Evolutionary conservation across 257 asterid genomes (phyloP).

Genomic region (Cordia subcordata): DNA sequence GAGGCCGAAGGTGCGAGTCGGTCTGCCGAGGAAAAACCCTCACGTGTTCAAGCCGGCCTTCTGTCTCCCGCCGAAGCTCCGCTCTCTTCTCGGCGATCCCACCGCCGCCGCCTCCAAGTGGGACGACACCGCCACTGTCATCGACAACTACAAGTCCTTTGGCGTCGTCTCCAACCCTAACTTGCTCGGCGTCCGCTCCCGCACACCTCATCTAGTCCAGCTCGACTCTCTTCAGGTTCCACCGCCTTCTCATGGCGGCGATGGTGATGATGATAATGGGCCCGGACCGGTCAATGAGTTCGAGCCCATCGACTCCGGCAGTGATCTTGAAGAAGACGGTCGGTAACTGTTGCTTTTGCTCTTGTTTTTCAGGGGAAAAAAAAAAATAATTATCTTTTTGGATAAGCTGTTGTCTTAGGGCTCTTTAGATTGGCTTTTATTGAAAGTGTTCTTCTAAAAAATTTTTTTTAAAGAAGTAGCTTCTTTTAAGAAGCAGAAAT

Average conservation of each 20-base stretch:
- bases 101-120: conserved; percentile 52
- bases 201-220: conserved; percentile 68
- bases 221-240: conserved; percentile 71
- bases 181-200: conserved; percentile 78
- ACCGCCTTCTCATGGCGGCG: conserved; percentile 9
- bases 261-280: no score
- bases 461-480: no score
- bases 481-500: no score
- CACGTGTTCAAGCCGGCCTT: conserved; percentile 83
- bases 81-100: conserved; percentile 50
- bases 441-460: no score
- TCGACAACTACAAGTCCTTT: conserved; percentile 82
- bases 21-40: conserved; percentile 73
- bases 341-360: conserved; percentile 8
- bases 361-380: no score
- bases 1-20: conserved; percentile 63
- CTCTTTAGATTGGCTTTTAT: no score
- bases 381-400: not conserved
- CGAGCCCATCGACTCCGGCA: conserved; percentile 61
- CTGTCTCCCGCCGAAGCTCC: conserved; percentile 77
- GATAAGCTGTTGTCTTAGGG: not conserved
- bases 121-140: conserved; percentile 83
- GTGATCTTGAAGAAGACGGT: conserved; percentile 98
- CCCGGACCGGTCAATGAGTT: conserved; percentile 41
- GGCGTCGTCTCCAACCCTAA: conserved; percentile 95